These are phyloP conservation scores for Macrophomina tecta DNA, from an alignment of 2,329 filamentous ascomycete species.

Conservation along the genomic window DNA sequence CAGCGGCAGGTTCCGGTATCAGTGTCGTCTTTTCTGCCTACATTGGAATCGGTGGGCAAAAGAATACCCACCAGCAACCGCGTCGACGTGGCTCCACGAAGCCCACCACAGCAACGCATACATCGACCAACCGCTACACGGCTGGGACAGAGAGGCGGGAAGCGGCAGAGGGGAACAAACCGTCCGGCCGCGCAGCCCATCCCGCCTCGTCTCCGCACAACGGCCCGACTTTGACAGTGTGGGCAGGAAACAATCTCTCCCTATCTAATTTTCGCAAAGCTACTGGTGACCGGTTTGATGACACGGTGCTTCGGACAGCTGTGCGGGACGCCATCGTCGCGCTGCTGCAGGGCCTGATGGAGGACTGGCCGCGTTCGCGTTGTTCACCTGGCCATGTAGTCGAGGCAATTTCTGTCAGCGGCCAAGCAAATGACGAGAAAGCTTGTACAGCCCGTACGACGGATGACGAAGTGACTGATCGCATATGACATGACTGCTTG, in stretches of 20 bases:
- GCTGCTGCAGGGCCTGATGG: neutral
- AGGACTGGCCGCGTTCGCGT: neutral
- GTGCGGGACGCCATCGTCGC: neutral
- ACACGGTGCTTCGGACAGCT: neutral
- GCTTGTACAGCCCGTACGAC: neutral
- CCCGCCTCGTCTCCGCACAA: neutral
- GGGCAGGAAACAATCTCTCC: neutral
- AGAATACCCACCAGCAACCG: too few species aligned
- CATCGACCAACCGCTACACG: too few species aligned
- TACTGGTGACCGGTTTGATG: constrained; percentile 4
- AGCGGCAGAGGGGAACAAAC: neutral
- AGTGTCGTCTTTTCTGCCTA: too few species aligned
- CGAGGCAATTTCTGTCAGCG: neutral
- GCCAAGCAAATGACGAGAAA: neutral
- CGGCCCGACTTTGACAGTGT: neutral
- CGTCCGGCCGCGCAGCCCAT: neutral
- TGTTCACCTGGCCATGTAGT: too few species aligned
- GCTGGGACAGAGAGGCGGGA: neutral
- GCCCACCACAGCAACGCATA: too few species aligned
- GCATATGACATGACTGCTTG: neutral
- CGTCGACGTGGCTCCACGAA: too few species aligned
- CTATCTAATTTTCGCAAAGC: neutral
- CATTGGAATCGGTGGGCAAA: too few species aligned
- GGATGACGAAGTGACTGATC: too few species aligned
- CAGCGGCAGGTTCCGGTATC: too few species aligned